Conservation (phyloP, 2,329 filamentous ascomycete species). For the Penicillium carneum region DNA sequence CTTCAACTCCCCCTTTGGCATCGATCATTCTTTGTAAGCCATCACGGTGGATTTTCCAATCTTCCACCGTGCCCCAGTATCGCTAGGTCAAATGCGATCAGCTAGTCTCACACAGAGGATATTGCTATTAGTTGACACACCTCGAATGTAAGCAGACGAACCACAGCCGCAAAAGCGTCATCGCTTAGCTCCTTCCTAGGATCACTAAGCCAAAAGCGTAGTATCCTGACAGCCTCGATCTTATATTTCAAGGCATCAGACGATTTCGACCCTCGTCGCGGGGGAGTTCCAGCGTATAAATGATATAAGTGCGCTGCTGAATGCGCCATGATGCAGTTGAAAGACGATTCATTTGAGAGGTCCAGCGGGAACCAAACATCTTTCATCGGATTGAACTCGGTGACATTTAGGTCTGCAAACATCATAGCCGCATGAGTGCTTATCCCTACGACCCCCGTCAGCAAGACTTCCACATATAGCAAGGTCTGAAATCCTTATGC, state of each 20-base stretch:
- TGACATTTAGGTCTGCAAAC: slow-evolving; percentile 39
- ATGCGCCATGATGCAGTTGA: slow-evolving; percentile 54
- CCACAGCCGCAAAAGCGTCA: slow-evolving; percentile 45
- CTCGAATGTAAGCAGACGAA: slow-evolving; percentile 46
- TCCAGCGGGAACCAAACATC: slow-evolving; percentile 54
- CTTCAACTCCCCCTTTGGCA: slow-evolving; percentile 42
- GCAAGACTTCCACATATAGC: too few species aligned
- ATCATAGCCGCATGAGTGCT: slow-evolving; percentile 44
- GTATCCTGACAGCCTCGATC: slow-evolving; percentile 47
- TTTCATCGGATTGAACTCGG: slow-evolving; percentile 49
- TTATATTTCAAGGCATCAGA: slow-evolving; percentile 43
- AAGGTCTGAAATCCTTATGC: slow-evolving; percentile 10
- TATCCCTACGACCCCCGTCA: slow-evolving; percentile 35
- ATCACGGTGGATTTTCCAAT: slow-evolving; percentile 45
- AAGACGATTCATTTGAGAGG: slow-evolving; percentile 52
- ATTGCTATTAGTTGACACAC: slow-evolving; percentile 26
- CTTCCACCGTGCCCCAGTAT: slow-evolving; percentile 45
- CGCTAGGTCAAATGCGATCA: slow-evolving; percentile 30
- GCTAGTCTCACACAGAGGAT: neutral
- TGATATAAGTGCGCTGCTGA: slow-evolving; percentile 51
- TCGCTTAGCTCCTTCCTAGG: slow-evolving; percentile 43
- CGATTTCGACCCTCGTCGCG: slow-evolving; percentile 35
- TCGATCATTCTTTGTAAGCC: slow-evolving; percentile 45
- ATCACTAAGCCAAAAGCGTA: slow-evolving; percentile 45
- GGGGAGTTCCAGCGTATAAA: slow-evolving; percentile 41